Percentiles rank a stretch among this genome's conserved stretches.
These are phyloP conservation scores for Ophiostoma novo-ulmi DNA, from an alignment of 2,329 filamentous ascomycete genomes.

Conservation along the genomic window DNA sequence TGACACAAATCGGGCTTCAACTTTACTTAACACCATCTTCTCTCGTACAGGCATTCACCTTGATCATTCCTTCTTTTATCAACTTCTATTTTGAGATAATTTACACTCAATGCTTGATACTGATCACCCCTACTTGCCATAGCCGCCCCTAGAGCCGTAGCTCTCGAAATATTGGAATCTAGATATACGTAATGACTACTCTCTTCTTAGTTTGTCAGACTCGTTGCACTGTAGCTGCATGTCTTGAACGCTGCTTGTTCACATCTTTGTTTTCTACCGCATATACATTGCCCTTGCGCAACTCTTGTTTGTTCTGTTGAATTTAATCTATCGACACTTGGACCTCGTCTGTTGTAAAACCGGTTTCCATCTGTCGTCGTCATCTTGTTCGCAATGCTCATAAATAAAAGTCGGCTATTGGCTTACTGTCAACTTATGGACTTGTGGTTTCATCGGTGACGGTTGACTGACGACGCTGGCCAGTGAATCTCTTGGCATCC, in stretches of 20 bases:
- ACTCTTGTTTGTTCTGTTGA: background rate
- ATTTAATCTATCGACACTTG: background rate
- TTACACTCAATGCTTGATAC: background rate
- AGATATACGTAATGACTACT: background rate
- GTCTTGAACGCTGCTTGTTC: background rate
- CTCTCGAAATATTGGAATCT: background rate
- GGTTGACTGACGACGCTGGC: conserved; percentile 3
- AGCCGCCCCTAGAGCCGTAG: background rate
- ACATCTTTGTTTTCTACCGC: background rate
- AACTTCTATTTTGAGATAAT: background rate
- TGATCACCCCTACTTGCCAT: background rate
- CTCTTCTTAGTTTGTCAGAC: background rate
- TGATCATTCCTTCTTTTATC: background rate
- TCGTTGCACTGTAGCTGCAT: background rate
- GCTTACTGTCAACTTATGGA: background rate
- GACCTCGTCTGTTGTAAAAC: background rate
- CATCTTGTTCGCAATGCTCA: background rate
- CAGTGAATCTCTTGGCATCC: background rate
- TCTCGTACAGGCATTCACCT: background rate
- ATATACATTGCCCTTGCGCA: background rate
- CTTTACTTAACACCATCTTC: background rate
- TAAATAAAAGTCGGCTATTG: background rate
- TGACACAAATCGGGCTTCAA: background rate
- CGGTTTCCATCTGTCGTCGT: background rate
- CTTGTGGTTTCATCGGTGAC: conserved; percentile 12